Evolutionary conservation across 2,329 filamentous ascomycete genomes (phyloP), one percentile per base, ranked within the genome.

Genomic region (Arthroderma sp.): DNA sequence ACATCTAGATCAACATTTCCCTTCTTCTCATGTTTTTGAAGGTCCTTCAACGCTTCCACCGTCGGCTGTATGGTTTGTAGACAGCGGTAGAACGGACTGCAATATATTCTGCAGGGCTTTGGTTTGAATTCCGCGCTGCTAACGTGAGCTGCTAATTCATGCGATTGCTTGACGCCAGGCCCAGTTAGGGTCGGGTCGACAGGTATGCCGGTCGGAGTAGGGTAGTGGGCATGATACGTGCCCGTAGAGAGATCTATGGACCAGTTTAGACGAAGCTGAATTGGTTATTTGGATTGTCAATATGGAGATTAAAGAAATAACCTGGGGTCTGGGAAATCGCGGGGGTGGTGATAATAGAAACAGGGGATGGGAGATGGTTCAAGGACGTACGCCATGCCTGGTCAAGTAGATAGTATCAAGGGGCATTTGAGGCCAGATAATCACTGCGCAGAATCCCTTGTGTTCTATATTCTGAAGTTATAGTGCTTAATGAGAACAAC

Each of bases 191-290:
- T 85, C 49, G 91, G 91, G 68, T 98, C 93, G 25, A 87, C 86
- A 2, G 91, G 80, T 62, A 95, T 90, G 56, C 88, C 87, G 4
- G 93, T 97, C 0, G 93, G 91, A 38, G 88, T 89, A 43, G 79
- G 82, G 63, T 93, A 82, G 59, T 77, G 78, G 23, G 86, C 77
- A 56, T 79, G 81, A 76, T 97, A 97, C 64, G 79, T 79, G 56
- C 93, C 91, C 38, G 88, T 91, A 60, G 79, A 75, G 49, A 84
- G 82, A 72, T 97, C 85, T 60, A 97, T 88, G 44, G 82, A 82
- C 89, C 91, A 97, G 70, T 87, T 90, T 62, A 87, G 85, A 61
- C 93, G 89, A 73, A 95, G 95, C 91, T 94, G 71, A 17, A 54
- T 17, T 9, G 31, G 54, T 60, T 59, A 58, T 59, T 57, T 59